phyloP scores from a whole-genome alignment of 2,329 filamentous ascomycete species.

The Ophiostoma himal-ulmi region DNA sequence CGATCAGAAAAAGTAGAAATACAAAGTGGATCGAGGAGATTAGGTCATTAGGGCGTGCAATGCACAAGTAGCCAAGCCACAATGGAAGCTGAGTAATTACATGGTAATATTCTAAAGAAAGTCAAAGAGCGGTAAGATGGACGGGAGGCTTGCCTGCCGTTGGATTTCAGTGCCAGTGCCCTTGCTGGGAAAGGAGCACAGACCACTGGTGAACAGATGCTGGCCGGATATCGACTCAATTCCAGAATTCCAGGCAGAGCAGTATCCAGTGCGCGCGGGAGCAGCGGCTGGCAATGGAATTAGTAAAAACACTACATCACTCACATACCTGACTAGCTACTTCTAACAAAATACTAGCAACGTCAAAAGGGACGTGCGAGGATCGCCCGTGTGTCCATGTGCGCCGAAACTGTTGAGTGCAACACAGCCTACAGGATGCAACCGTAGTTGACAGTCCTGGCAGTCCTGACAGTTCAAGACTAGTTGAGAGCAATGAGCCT shows the following conservation, averaged over 20 bases:
- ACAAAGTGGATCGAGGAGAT: conserved; percentile 2
- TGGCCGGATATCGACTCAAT: not conserved
- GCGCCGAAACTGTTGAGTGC: conserved; percentile 1
- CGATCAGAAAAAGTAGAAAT: not conserved
- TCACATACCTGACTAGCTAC: too few relatives aligned
- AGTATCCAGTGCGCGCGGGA: not conserved
- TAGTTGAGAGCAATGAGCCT: too few relatives aligned
- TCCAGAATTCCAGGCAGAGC: too few relatives aligned
- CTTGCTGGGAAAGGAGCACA: not conserved
- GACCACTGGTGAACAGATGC: not conserved
- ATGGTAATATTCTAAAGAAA: too few relatives aligned
- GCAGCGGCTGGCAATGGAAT: not conserved
- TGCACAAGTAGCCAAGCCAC: not conserved
- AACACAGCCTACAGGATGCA: not conserved
- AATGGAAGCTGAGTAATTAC: not conserved
- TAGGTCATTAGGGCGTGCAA: not conserved
- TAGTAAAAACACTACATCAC: not conserved
- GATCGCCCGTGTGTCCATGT: conserved; percentile 17
- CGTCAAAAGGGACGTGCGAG: conserved; percentile 18
- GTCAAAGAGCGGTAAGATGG: not conserved
- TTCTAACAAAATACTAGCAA: not conserved
- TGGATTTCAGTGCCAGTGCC: not conserved
- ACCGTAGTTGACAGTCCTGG: not conserved
- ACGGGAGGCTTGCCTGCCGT: conserved; percentile 3
- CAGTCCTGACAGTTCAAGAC: too few relatives aligned